Evolutionary conservation across 2,329 filamentous ascomycete species (phyloP), one percentile per base, ranked within the genome.

Genomic region (Lachnellula hyalina): DNA sequence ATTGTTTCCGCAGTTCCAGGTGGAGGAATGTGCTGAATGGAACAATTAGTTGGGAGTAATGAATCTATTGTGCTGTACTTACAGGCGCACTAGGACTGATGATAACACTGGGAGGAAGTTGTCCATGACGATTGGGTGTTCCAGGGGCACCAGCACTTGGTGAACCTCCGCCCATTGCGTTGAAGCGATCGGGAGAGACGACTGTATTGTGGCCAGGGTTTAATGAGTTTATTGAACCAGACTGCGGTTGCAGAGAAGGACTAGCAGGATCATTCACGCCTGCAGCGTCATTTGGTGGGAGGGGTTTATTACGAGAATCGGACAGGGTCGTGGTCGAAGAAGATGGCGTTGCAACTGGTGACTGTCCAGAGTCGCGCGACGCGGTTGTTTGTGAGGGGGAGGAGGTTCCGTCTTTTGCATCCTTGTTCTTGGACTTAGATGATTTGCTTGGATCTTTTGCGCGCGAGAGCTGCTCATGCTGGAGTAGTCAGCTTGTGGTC

Each of bases 1-100:
- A 99, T 97, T 5, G 93, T 96, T 76, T 99, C 94, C 61, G 92
- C 88, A 55, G 92, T 87, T 63, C 94, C 94, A 47, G 94, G 94
- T 59, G 91, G 91, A 49, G 94, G 92, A 45, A 94, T 78, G 75
- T 99, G 94, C 91, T 94, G 53, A 53, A 19, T 54, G 68, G 63
- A 49, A 23, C 38, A 48, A 9, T 58, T 54, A 57, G 49, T 25
- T 41, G 17, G 23, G n/a, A 34, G 21, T 17, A 52, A 8, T 45
- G 17, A 44, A n/a, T 23, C 11, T 48, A 19, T 28, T 19, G 41
- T 14, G 35, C 19, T 32, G 57, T 62, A 76, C 87, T 78, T 81
- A 94, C 90, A 64, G 92, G 91, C 72, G 90, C 89, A 69, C 93
- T 97, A 52, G 92, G 92, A 73, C 91, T 96, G 72, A 97, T 94